Base-by-base conservation (phyloP, 306 rosid species). In the Lablab purpureus region DNA sequence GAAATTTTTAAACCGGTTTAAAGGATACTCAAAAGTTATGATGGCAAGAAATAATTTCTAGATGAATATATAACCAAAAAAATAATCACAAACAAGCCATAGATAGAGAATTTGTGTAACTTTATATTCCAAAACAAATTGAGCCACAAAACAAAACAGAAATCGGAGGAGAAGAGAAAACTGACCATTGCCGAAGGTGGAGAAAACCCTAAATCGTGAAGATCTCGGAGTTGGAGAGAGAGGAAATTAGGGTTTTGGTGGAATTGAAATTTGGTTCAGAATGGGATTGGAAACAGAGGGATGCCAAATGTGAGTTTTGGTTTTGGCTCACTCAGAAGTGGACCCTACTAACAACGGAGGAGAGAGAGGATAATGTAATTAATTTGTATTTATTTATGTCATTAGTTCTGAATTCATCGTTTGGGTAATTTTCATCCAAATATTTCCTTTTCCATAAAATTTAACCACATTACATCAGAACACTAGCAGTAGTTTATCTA, bases 231-330 rank as follows among this genome's bases (percentile, higher is more conserved):
- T 5, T 13, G 23, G 54, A 17, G 45, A 9, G 74, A 36, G 22
- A 63, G 27, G 34, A 43, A 51, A 71, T 70, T 76, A 82, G 85
- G 85, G 85, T 63, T 82, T 76, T 30, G 56, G 45, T 7, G 51
- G 47, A 68, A 82, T 36, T 76, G 82, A 55, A 68, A 9, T 69
- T 70, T 64, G 22, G 43, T 62, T 50, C 46, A 13, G 18, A 82
- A 63, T 19, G 10, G 71, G 64, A 59, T 21, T 27, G 41, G 18
- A 67, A 70, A 45, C 11, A 6, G 51, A 19, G 2, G n/a, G 46
- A 64, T 65, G 68, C 65, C 28, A 49, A 50, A 36, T n/a, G 47
- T 14, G 41, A 68, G 65, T 46, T 67, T 49, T 76, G 52, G 67
- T 5, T 60, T 71, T 41, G 52, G 45, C 58, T 60, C 69, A 62